Base-by-base conservation (phyloP, 495 filamentous ascomycete species). In the Aspergillus leporis region DNA sequence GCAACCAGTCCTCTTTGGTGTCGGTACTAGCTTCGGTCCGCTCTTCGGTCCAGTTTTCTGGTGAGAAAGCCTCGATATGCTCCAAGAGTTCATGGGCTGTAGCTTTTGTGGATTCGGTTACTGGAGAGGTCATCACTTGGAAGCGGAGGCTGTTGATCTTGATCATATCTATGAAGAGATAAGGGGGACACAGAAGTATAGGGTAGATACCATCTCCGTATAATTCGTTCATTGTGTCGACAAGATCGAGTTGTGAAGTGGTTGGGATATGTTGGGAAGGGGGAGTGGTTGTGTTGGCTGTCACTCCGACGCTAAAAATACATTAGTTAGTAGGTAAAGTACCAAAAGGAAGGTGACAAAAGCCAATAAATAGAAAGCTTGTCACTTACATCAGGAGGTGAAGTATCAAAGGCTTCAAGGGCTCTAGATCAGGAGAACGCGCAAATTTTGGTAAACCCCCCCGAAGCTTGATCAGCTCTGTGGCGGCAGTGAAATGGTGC, bases 221-320 rank as follows among this genome's bases (percentile, higher is more conserved):
- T 31, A 60, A 46, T 19, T 66, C 54, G 13, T 50, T 13, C n/a
- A 64, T 36, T 41, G 69, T 25, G 25, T 51, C 46, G 25, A 67
- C 23, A 18, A 53, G 53, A 18, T 67, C 63, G 18, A 68, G 51
- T 18, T 61, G 47, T 1, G 40, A 51, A 43, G 51, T 36, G 47
- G 60, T 21, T 19, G 53, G 57, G 47, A 66, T 46, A 30, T 69
- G 67, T 41, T 72, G 30, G 8, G 61, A 14, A 25, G 66, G 43
- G 10, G 71, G 71, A 38, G 62, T 69, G 19, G 69, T 74, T 23
- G 70, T 74, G 64, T 75, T 72, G 55, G 69, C 67, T 5, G 72
- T 57, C 14, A 72, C 56, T 5, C 53, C 48, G 31, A 63, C 23
- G 25, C 72, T 75, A 23, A 23, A 28, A 23, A 21, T 28, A 28